Evolutionary conservation across 139 green algal genomes (phyloP).

Genomic region (Chlamydomonas sp.): DNA sequence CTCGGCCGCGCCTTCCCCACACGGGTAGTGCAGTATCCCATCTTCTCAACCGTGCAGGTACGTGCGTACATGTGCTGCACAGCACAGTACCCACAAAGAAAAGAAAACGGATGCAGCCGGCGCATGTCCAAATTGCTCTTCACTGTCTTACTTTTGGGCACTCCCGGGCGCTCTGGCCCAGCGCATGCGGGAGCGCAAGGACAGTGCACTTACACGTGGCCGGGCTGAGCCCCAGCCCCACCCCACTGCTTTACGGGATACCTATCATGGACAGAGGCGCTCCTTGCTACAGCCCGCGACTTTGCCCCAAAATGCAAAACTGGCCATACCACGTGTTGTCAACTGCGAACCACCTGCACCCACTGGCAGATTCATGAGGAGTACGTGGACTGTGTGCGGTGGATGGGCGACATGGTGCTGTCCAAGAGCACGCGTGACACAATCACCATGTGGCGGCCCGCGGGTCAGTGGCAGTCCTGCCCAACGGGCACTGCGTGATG

Average conservation of each 20-base stretch:
- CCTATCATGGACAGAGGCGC: no score
- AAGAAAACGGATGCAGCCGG: no score
- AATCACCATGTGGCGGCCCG: conserved; percentile 27
- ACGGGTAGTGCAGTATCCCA: conserved; percentile 23
- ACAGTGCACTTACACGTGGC: no score
- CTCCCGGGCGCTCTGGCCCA: no score
- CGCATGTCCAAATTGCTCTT: background rate
- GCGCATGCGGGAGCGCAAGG: no score
- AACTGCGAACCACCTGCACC: background rate
- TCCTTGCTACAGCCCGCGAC: no score
- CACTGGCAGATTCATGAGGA: conserved; percentile 69
- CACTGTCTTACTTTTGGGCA: no score
- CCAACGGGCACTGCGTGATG: no score
- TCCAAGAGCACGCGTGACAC: conserved; percentile 19
- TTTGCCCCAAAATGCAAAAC: no score
- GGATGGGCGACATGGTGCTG: conserved; percentile 75
- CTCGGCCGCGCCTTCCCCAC: conserved; percentile 21
- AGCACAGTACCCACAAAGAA: background rate
- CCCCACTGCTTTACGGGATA: no score
- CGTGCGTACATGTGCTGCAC: background rate
- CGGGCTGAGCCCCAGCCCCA: no score
- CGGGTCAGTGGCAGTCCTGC: background rate
- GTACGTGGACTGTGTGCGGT: conserved; percentile 89
- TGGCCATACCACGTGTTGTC: no score
- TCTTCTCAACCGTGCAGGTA: conserved; percentile 46